Evolutionary conservation across 495 filamentous ascomycete genomes (phyloP).

Genomic region (Penicillium roqueforti): DNA sequence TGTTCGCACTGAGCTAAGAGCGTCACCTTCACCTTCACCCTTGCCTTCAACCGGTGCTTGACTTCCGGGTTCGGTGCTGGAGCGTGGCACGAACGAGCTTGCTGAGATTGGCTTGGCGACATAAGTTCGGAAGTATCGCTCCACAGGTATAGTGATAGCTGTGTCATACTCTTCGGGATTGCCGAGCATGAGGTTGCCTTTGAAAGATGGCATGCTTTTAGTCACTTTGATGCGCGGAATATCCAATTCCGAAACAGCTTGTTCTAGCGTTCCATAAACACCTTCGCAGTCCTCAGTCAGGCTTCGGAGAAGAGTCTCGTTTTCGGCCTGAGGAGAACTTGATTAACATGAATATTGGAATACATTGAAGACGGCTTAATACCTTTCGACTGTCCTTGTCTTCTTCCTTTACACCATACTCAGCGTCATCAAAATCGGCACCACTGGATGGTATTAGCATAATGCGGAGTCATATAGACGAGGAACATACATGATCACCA

Average conservation of each 20-base stretch:
- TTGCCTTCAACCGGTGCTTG: conserved; percentile 14
- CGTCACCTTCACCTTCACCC: conserved; percentile 23
- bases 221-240: conserved; percentile 73
- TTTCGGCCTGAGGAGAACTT: conserved; percentile 44
- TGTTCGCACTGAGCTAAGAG: conserved; percentile 63
- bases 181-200: conserved; percentile 76
- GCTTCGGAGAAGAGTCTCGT: conserved; percentile 61
- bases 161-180: conserved; percentile 69
- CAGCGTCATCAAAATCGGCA: conserved; percentile 89
- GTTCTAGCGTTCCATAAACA: conserved; percentile 73
- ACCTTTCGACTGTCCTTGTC: conserved; percentile 71
- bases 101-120: conserved; percentile 68
- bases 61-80: conserved; percentile 45
- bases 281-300: conserved; percentile 64
- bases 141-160: conserved; percentile 77
- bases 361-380: not conserved
- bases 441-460: conserved; percentile 57
- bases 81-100: conserved; percentile 62
- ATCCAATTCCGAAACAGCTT: conserved; percentile 72
- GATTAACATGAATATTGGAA: not conserved
- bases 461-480: not conserved
- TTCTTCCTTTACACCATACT: conserved; percentile 92
- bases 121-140: conserved; percentile 83
- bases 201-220: conserved; percentile 69
- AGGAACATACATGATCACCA: conserved; percentile 68